phyloP scores from a whole-genome alignment of 805 yeast genomes.

The Lachancea sp. region DNA sequence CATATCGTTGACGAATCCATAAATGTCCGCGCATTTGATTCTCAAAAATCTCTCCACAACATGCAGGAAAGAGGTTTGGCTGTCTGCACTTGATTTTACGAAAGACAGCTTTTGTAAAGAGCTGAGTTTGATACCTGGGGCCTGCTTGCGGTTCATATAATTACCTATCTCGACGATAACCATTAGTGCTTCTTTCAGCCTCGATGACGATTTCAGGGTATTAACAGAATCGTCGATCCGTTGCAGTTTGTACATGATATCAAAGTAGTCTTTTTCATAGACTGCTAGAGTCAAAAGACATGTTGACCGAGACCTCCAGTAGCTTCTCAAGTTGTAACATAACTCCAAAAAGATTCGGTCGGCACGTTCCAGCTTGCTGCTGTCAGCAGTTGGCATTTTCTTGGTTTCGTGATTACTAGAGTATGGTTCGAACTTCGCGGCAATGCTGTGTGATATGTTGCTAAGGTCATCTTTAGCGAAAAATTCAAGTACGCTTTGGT shows the following conservation, averaged over 20 bases:
- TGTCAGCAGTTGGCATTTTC: slow-evolving; percentile 39
- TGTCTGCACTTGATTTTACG: slow-evolving; percentile 58
- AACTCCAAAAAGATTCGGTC: slow-evolving; percentile 65
- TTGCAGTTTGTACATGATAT: slow-evolving; percentile 49
- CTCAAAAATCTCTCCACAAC: slow-evolving; percentile 68
- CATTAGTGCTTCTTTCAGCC: slow-evolving; percentile 52
- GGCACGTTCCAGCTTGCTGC: slow-evolving; percentile 54
- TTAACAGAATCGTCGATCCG: slow-evolving; percentile 54
- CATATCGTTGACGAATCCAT: slow-evolving; percentile 57
- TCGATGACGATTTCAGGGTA: slow-evolving; percentile 44
- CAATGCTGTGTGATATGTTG: slow-evolving; percentile 50
- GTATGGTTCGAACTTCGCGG: slow-evolving; percentile 58
- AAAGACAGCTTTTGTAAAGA: slow-evolving; percentile 65
- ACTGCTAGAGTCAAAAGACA: slow-evolving; percentile 49
- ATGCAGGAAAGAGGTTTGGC: slow-evolving; percentile 65
- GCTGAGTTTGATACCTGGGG: slow-evolving; percentile 62
- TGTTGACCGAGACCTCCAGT: slow-evolving; percentile 69
- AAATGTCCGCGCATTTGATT: slow-evolving; percentile 55
- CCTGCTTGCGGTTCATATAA: slow-evolving; percentile 73
- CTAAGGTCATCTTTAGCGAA: slow-evolving; percentile 59
- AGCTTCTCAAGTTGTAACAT: slow-evolving; percentile 58
- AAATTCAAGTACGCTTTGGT: slow-evolving; percentile 59
- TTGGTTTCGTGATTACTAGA: slow-evolving; percentile 41
- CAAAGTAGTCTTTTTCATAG: slow-evolving; percentile 61
- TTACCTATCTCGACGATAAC: slow-evolving; percentile 71